Evolutionary conservation across 228 moss, liverwort and hornwort genomes (phyloP).

Genomic region (Sphagnum magellanicum): DNA sequence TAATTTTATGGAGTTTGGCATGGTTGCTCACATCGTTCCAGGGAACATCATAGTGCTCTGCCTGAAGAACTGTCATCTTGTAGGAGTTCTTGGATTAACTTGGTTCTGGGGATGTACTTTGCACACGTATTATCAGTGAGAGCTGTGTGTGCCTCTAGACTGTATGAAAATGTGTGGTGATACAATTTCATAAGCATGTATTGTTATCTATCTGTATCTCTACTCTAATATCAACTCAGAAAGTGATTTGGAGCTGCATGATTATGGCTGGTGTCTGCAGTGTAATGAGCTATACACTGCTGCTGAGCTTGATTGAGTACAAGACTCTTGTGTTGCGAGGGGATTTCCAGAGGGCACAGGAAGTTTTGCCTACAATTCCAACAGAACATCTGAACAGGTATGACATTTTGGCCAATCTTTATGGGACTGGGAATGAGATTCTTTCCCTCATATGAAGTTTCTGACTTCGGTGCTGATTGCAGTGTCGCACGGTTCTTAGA

Average conservation of each 20-base stretch:
- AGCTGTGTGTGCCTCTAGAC: no score
- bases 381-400: slow-evolving; percentile 86
- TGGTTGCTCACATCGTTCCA: no score
- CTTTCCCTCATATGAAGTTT: not conserved
- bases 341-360: slow-evolving; percentile 74
- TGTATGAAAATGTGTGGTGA: no score
- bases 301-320: slow-evolving; percentile 92
- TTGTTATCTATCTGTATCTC: no score
- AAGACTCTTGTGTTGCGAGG: slow-evolving; percentile 85
- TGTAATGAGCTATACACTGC: slow-evolving; percentile 96
- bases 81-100: no score
- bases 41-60: no score
- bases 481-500: slow-evolving; percentile 94
- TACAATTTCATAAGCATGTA: no score
- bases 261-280: slow-evolving; percentile 17
- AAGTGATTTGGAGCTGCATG: not conserved
- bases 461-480: slow-evolving; percentile 8
- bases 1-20: no score
- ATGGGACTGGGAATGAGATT: not conserved
- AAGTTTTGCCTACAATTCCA: slow-evolving; percentile 81
- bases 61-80: no score
- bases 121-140: no score
- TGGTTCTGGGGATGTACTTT: no score
- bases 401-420: not conserved
- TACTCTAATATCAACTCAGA: no score